Percentiles rank a stretch among this genome's conserved stretches.
Conservation (phyloP, 2,329 filamentous ascomycete genomes). For the Camillea tinctor region DNA sequence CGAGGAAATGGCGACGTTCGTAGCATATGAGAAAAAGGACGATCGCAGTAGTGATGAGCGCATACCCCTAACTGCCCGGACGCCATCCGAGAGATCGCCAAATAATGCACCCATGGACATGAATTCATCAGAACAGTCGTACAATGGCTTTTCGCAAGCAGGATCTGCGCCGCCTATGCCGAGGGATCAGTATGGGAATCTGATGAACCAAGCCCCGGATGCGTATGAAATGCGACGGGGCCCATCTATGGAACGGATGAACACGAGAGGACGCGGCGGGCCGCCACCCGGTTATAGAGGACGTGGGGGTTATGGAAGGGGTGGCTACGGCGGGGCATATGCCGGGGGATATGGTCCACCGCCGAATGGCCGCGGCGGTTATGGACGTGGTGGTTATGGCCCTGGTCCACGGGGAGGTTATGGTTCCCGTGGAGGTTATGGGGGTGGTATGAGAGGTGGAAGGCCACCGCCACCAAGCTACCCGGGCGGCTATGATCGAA, state of each 20-base stretch:
- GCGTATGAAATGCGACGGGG: conserved; percentile 47
- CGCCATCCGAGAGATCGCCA: conserved; percentile 58
- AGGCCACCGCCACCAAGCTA: conserved; percentile 46
- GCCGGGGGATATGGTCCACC: conserved; percentile 49
- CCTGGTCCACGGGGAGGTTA: conserved; percentile 33
- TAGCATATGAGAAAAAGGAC: conserved; percentile 66
- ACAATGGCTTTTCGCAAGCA: conserved; percentile 38
- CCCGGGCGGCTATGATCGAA: conserved; percentile 40
- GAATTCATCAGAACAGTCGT: conserved; percentile 36
- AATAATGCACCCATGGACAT: conserved; percentile 43
- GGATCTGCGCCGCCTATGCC: conserved; percentile 37
- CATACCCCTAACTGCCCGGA: conserved; percentile 66
- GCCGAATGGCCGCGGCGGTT: conserved; percentile 34
- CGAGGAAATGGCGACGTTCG: conserved; percentile 52
- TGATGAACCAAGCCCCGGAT: conserved; percentile 42
- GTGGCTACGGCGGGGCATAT: conserved; percentile 41
- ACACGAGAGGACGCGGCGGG: conserved; percentile 55
- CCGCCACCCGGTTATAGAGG: conserved; percentile 46
- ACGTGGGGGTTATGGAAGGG: conserved; percentile 50
- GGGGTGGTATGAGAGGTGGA: conserved; percentile 36
- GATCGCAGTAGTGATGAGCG: conserved; percentile 66
- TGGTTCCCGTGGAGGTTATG: conserved; percentile 32
- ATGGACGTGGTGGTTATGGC: conserved; percentile 44
- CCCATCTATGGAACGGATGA: conserved; percentile 48
- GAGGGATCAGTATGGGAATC: conserved; percentile 66